A percentile compares a stretch with the other conserved stretches of the same genome.
These are phyloP conservation scores for Globisporangium viniferum DNA, from an alignment of 352 stramenopile genomes.

Conservation along the genomic window DNA sequence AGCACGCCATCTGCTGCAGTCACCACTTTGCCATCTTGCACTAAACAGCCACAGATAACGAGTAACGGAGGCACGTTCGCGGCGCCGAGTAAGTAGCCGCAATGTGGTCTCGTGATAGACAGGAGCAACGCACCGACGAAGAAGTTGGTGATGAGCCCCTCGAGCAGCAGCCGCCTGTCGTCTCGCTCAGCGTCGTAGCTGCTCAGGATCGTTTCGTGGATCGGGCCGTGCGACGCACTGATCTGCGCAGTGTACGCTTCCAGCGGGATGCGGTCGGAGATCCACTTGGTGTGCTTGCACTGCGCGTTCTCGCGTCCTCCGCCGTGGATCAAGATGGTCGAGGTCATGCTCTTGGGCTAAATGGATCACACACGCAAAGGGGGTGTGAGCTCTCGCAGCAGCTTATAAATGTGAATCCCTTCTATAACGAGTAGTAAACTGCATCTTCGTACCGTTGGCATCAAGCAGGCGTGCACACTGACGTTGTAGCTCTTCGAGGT, in stretches of 20 bases:
- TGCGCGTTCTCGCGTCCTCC: slow-evolving; percentile 32
- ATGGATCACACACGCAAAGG: no score
- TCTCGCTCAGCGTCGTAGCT: slow-evolving; percentile 3
- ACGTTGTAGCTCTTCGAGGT: slow-evolving; percentile 23
- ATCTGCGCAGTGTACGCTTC: slow-evolving; percentile 34
- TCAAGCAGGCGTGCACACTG: slow-evolving; percentile 49
- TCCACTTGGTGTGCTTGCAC: slow-evolving; percentile 78
- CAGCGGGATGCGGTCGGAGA: slow-evolving; percentile 45
- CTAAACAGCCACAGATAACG: slow-evolving; percentile 15
- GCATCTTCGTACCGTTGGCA: slow-evolving; percentile 29
- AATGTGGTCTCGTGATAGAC: background rate
- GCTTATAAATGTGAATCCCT: no score
- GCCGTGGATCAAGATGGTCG: slow-evolving; percentile 54
- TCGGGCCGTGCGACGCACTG: slow-evolving; percentile 16
- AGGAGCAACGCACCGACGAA: slow-evolving; percentile 49
- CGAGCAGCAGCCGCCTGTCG: slow-evolving; percentile 41
- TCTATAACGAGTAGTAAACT: no score
- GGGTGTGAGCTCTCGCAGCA: no score
- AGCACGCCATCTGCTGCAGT: slow-evolving; percentile 50
- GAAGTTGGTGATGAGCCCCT: slow-evolving; percentile 81
- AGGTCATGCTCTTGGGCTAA: slow-evolving; percentile 26
- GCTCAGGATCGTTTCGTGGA: slow-evolving; percentile 67
- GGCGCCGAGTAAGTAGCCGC: background rate
- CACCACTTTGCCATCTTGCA: slow-evolving; percentile 41
- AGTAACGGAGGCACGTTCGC: background rate